Conservation (phyloP, 2,329 filamentous ascomycete genomes). For the Apiospora sp. region DNA sequence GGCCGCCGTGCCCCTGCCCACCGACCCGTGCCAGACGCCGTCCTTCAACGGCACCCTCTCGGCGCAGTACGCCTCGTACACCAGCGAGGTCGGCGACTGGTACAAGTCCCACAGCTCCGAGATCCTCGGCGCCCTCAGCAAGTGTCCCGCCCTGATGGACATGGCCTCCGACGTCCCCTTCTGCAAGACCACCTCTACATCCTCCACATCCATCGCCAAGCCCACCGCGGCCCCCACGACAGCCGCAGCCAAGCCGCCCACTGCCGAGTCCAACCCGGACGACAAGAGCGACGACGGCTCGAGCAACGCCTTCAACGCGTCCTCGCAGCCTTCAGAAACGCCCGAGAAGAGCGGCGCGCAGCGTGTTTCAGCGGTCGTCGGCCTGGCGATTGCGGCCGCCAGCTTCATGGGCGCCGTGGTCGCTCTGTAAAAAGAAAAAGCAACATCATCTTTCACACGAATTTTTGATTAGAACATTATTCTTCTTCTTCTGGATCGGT, state of each 20-base stretch:
- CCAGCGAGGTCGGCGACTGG: conserved; percentile 32
- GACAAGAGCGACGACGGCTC: not conserved
- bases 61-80: conserved; percentile 35
- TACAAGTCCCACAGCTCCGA: conserved; percentile 34
- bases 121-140: conserved; percentile 31
- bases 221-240: not conserved
- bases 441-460: not conserved
- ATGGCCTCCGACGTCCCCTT: conserved; percentile 29
- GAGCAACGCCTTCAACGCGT: not conserved
- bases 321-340: conserved; percentile 11
- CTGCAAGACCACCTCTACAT: conserved; percentile 31
- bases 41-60: conserved; percentile 33
- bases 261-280: not conserved
- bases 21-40: conserved; percentile 36
- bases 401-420: conserved; percentile 34
- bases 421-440: conserved; percentile 29
- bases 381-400: conserved; percentile 32
- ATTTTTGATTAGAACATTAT: not conserved
- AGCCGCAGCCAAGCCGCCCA: not conserved
- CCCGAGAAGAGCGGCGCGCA: not conserved
- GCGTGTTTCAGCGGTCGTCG: conserved; percentile 26
- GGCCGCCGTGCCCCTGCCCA: conserved; percentile 25
- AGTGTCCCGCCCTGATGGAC: conserved; percentile 32
- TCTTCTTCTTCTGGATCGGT: not conserved
- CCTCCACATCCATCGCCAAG: not conserved